phyloP scores from a whole-genome alignment of 2,329 filamentous ascomycete genomes.

The Lecanicillium sp. region DNA sequence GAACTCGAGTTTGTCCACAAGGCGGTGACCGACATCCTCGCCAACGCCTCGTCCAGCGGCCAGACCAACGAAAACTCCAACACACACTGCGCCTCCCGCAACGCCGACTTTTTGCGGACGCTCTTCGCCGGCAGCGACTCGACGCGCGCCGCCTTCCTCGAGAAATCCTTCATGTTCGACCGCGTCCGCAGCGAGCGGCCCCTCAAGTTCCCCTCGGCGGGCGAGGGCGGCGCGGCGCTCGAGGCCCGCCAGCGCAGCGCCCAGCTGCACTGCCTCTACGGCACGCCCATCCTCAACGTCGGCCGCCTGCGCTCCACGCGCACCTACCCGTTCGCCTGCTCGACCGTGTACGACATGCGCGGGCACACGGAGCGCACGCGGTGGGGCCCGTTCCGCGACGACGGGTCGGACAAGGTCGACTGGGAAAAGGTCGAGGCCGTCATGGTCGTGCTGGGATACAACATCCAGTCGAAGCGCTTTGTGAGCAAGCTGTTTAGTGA shows the following conservation, averaged over 20 bases:
- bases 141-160: slow-evolving; percentile 56
- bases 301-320: slow-evolving; percentile 30
- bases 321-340: slow-evolving; percentile 56
- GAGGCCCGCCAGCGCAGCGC: slow-evolving; percentile 57
- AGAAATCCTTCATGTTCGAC: slow-evolving; percentile 57
- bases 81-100: slow-evolving; percentile 41
- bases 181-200: slow-evolving; percentile 40
- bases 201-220: slow-evolving; percentile 26
- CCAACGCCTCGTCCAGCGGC: slow-evolving; percentile 33
- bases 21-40: slow-evolving; percentile 40
- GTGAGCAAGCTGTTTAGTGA: slow-evolving; percentile 41
- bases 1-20: slow-evolving; percentile 44
- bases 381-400: slow-evolving; percentile 68
- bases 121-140: slow-evolving; percentile 37
- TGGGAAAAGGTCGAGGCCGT: slow-evolving; percentile 78
- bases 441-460: slow-evolving; percentile 61
- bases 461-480: slow-evolving; percentile 46
- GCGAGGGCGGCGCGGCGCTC: slow-evolving; percentile 22
- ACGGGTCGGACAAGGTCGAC: slow-evolving; percentile 57
- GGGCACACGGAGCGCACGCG: slow-evolving; percentile 54
- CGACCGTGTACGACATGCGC: slow-evolving; percentile 67
- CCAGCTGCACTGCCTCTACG: slow-evolving; percentile 64
- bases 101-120: slow-evolving; percentile 37
- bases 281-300: slow-evolving; percentile 46
- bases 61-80: slow-evolving; percentile 25